phyloP scores from a whole-genome alignment of 2,329 filamentous ascomycete species.

The Exophiala phaeomuriformis region DNA sequence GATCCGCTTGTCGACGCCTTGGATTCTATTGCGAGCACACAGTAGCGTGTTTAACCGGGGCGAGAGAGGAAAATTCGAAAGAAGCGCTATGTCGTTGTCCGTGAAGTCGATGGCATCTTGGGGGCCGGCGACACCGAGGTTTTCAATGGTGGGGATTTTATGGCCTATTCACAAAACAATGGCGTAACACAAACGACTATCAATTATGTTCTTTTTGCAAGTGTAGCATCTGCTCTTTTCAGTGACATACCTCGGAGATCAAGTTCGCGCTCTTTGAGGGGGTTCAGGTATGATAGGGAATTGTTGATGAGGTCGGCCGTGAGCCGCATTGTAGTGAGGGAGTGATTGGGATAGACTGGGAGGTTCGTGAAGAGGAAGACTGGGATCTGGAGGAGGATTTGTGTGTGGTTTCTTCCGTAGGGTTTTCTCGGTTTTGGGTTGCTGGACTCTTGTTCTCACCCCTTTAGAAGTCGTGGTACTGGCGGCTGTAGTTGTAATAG shows the following conservation, averaged over 20 bases:
- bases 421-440: no score
- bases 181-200: no score
- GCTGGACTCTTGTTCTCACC: no score
- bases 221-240: constrained; percentile 98
- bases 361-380: no score
- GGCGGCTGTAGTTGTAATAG: no score
- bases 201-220: constrained; percentile 64
- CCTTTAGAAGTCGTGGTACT: no score
- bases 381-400: no score
- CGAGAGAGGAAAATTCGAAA: constrained; percentile 88
- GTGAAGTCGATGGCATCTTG: constrained; percentile 91
- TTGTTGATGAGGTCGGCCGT: constrained; percentile 89
- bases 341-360: neutral
- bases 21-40: constrained; percentile 80
- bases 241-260: constrained; percentile 97
- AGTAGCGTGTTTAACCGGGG: constrained; percentile 82
- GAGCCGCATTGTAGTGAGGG: constrained; percentile 64
- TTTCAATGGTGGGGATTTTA: constrained; percentile 95
- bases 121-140: constrained; percentile 91
- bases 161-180: no score
- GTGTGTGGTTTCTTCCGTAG: no score
- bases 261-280: constrained; percentile 96
- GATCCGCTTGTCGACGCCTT: constrained; percentile 69
- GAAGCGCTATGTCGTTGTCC: constrained; percentile 87
- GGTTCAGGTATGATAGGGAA: constrained; percentile 97